Percentiles rank a stretch among this genome's conserved stretches.
Evolutionary conservation across 495 filamentous ascomycete species (phyloP).

Genomic region (Aspergillus wentii): DNA sequence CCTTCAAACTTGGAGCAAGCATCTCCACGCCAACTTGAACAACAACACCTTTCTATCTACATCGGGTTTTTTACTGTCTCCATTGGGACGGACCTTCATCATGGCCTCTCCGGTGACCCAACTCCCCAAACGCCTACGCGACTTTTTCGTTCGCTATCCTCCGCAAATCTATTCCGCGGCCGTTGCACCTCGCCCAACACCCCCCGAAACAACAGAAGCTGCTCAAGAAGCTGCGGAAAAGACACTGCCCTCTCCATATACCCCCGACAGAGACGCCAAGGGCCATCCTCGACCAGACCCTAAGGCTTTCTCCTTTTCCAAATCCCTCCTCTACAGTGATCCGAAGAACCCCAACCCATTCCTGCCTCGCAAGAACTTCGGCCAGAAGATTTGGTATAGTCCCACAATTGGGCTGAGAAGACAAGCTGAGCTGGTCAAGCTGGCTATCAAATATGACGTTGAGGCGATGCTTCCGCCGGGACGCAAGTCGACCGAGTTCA

Average conservation of each 20-base stretch:
- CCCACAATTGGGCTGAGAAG: constrained; percentile 76
- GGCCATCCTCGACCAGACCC: constrained; percentile 32
- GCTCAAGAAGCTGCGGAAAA: constrained; percentile 15
- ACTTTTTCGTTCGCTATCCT: constrained; percentile 87
- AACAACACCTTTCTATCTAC: no score
- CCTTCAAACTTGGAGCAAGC: not conserved
- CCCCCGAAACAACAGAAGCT: constrained; percentile 18
- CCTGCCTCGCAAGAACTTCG: constrained; percentile 61
- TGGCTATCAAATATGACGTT: constrained; percentile 74
- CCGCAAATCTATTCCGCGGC: constrained; percentile 48
- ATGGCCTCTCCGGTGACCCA: constrained; percentile 24
- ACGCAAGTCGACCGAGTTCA: constrained; percentile 68
- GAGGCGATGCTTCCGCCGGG: constrained; percentile 77
- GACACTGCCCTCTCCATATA: constrained; percentile 43
- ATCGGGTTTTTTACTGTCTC: not conserved
- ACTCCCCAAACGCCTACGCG: constrained; percentile 64
- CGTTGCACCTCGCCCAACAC: constrained; percentile 35
- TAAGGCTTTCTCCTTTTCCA: constrained; percentile 25
- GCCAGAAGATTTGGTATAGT: constrained; percentile 71
- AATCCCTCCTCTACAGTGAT: constrained; percentile 30
- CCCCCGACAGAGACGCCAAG: constrained; percentile 39
- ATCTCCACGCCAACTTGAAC: not conserved
- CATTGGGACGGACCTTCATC: constrained; percentile 4
- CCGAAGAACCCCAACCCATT: constrained; percentile 65
- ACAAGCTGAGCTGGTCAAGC: constrained; percentile 88